Percentiles rank a stretch among this genome's conserved stretches.
These are phyloP conservation scores for Neopestalotiopsis sp. DNA, from an alignment of 2,329 filamentous ascomycete genomes.

Conservation along the genomic window DNA sequence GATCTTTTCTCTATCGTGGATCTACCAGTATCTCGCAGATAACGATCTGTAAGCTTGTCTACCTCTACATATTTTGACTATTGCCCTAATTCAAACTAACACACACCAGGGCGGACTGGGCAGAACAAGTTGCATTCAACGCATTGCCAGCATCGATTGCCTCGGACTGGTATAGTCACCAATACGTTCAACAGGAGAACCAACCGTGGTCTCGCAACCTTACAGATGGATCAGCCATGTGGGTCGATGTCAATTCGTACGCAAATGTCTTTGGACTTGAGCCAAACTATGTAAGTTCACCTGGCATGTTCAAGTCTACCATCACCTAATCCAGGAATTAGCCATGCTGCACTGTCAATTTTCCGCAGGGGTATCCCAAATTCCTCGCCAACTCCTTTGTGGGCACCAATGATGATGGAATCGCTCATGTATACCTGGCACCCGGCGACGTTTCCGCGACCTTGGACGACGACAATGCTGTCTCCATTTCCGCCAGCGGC, in stretches of 20 bases:
- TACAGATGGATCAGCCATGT: conserved; percentile 36
- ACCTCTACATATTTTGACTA: too few species aligned
- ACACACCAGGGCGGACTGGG: conserved; percentile 46
- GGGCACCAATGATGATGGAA: conserved; percentile 45
- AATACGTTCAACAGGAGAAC: conserved; percentile 58
- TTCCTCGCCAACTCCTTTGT: conserved; percentile 56
- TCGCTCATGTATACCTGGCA: conserved; percentile 58
- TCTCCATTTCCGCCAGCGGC: conserved; percentile 50
- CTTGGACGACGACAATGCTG: conserved; percentile 37
- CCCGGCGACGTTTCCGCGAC: conserved; percentile 47
- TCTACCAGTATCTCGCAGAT: conserved; percentile 31
- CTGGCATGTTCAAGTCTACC: neutral
- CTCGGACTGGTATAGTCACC: conserved; percentile 59
- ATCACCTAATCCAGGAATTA: conserved; percentile 4
- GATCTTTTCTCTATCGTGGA: conserved; percentile 35
- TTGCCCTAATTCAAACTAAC: neutral
- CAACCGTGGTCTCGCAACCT: conserved; percentile 54
- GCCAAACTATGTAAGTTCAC: conserved; percentile 45
- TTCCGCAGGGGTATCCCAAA: conserved; percentile 61
- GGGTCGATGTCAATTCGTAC: conserved; percentile 49
- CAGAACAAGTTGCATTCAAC: conserved; percentile 57
- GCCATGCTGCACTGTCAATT: conserved; percentile 63
- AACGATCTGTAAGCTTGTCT: conserved; percentile 23
- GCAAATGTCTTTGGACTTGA: conserved; percentile 57
- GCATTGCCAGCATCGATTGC: conserved; percentile 54